phyloP scores from a whole-genome alignment of 202 grass and related monocot genomes.

The Setaria italica region DNA sequence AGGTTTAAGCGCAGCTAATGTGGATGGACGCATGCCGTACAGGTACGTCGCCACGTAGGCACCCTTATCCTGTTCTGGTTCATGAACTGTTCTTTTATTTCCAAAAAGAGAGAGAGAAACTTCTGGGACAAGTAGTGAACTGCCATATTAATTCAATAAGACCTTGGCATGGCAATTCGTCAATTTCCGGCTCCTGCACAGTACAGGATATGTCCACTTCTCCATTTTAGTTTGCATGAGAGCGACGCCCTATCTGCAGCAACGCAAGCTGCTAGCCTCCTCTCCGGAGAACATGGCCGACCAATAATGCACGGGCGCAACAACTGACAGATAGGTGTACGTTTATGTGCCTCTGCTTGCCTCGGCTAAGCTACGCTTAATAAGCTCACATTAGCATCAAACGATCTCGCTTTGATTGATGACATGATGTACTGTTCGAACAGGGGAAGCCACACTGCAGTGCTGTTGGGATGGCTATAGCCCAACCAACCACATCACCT shows the following conservation, averaged over 20 bases:
- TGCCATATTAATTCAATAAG: slow-evolving; percentile 20
- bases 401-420: neutral
- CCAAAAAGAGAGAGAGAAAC: neutral
- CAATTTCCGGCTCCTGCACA: neutral
- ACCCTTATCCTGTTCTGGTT: neutral
- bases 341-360: neutral
- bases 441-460: slow-evolving; percentile 23
- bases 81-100: neutral
- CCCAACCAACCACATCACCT: slow-evolving; percentile 52
- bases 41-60: neutral
- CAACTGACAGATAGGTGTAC: slow-evolving; percentile 36
- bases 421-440: slow-evolving; percentile 16
- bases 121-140: neutral
- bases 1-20: slow-evolving; percentile 25
- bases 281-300: slow-evolving; percentile 53
- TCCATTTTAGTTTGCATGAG: slow-evolving; percentile 22
- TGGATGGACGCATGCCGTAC: slow-evolving; percentile 8
- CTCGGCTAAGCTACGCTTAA: slow-evolving; percentile 1
- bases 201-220: slow-evolving; percentile 7
- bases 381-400: neutral
- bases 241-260: slow-evolving; percentile 41
- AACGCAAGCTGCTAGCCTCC: neutral
- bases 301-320: slow-evolving; percentile 44
- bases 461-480: slow-evolving; percentile 44
- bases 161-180: neutral